Percentiles rank a stretch among this genome's conserved stretches.
phyloP scores from a whole-genome alignment of 2,329 filamentous ascomycete species.

The Chaetomiaceae sp. region DNA sequence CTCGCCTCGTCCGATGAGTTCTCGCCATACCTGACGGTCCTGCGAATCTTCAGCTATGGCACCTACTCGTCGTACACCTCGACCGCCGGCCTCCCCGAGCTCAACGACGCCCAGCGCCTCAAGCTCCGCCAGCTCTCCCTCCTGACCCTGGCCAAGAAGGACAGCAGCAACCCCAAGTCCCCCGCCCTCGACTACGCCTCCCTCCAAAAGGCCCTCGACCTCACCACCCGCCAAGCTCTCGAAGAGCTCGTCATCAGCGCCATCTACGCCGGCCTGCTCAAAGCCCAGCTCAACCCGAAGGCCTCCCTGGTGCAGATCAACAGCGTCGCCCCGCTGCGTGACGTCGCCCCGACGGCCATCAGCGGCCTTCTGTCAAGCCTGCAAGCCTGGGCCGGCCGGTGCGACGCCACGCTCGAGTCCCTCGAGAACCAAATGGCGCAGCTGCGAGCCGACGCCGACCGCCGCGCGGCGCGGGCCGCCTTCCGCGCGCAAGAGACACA shows the following conservation, averaged over 20 bases:
- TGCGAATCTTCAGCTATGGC: constrained; percentile 89
- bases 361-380: constrained; percentile 65
- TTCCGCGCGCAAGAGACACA: constrained; percentile 47
- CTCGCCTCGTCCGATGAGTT: constrained; percentile 58
- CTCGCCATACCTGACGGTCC: constrained; percentile 60
- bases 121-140: constrained; percentile 92
- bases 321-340: constrained; percentile 78
- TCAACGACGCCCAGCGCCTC: constrained; percentile 67
- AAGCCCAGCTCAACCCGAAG: constrained; percentile 77
- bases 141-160: constrained; percentile 69
- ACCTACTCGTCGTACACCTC: constrained; percentile 71
- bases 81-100: constrained; percentile 55
- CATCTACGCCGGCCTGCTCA: constrained; percentile 79
- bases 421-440: constrained; percentile 70
- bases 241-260: constrained; percentile 84
- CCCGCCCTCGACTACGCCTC: constrained; percentile 63
- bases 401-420: constrained; percentile 65
- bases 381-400: constrained; percentile 72
- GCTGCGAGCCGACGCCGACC: constrained; percentile 57
- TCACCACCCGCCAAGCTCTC: constrained; percentile 64
- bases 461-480: constrained; percentile 47
- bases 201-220: constrained; percentile 62
- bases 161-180: constrained; percentile 36
- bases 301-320: constrained; percentile 71
- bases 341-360: constrained; percentile 71